A percentile compares a stretch with the other conserved stretches of the same genome.
phyloP scores from a whole-genome alignment of 2,329 filamentous ascomycete species.

The Diplocarpon mali region DNA sequence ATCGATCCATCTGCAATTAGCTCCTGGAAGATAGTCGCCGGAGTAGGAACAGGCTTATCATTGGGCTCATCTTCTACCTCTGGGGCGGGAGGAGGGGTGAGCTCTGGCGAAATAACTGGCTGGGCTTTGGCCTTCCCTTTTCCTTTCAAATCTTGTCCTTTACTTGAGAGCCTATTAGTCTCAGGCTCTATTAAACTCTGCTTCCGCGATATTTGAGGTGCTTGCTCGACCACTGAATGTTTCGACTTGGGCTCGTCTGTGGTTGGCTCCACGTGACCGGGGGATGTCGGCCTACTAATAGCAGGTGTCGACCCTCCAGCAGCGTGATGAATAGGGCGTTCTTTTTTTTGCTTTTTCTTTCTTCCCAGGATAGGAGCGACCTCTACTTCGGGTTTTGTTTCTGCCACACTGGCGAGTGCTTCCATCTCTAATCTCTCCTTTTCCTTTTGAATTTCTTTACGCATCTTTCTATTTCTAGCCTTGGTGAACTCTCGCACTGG shows the following conservation, averaged over 20 bases:
- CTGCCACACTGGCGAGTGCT: constrained; percentile 34
- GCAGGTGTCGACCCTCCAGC: constrained; percentile 21
- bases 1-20: constrained; percentile 29
- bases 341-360: constrained; percentile 80
- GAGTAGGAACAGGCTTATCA: constrained; percentile 24
- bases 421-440: constrained; percentile 46
- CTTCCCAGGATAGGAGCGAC: constrained; percentile 64
- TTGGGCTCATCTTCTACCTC: constrained; percentile 22
- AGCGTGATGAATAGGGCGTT: constrained; percentile 35
- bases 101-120: constrained; percentile 15
- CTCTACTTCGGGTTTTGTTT: constrained; percentile 35
- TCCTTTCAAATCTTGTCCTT: constrained; percentile 12
- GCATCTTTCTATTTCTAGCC: constrained; percentile 67
- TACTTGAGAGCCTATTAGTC: constrained; percentile 8
- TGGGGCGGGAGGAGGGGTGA: constrained; percentile 10
- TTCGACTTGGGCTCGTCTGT: constrained; percentile 5
- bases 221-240: constrained; percentile 5
- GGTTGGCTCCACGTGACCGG: constrained; percentile 9
- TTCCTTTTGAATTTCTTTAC: constrained; percentile 55
- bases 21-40: constrained; percentile 29
- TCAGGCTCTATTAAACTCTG: constrained; percentile 12
- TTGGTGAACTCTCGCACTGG: constrained; percentile 62
- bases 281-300: constrained; percentile 21
- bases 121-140: constrained; percentile 21
- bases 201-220: constrained; percentile 5